Evolutionary conservation across 2,329 filamentous ascomycete species (phyloP).

Genomic region (Diaporthe citrichinensis): DNA sequence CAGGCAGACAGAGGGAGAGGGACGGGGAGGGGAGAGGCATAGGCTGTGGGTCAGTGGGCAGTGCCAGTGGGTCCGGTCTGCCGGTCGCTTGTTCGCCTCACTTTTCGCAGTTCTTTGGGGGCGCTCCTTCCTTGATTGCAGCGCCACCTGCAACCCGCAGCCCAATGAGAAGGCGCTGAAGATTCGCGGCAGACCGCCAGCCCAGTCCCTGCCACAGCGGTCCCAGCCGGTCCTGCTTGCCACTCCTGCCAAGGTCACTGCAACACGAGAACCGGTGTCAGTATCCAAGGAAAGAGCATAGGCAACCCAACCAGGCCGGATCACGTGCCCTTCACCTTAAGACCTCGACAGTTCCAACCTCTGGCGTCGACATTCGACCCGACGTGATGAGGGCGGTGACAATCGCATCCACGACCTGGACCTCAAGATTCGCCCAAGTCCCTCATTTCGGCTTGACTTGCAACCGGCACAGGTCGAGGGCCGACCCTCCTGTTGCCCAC

Average conservation of each 20-base stretch:
- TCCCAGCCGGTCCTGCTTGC: neutral
- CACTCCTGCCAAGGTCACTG: neutral
- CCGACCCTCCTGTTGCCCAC: neutral
- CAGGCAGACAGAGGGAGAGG: too few species aligned
- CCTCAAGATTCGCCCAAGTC: neutral
- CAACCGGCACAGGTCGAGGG: neutral
- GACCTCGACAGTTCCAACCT: neutral
- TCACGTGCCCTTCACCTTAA: conserved; percentile 21
- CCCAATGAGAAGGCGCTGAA: conserved; percentile 32
- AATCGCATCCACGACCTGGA: neutral
- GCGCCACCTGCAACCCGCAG: conserved; percentile 15
- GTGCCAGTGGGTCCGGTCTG: neutral
- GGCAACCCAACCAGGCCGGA: neutral
- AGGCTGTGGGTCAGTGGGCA: neutral
- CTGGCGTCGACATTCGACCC: neutral
- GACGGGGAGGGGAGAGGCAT: neutral
- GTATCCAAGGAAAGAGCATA: neutral
- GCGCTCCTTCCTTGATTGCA: conserved; percentile 18
- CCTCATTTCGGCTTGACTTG: neutral
- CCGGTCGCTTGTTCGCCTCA: conserved; percentile 37
- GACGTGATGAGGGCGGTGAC: neutral
- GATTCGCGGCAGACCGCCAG: conserved; percentile 2
- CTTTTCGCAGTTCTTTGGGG: conserved; percentile 27
- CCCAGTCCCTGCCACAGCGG: neutral
- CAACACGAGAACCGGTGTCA: neutral